phyloP scores from a whole-genome alignment of 768 basidiomycete species.

The Pleurotus eryngii region DNA sequence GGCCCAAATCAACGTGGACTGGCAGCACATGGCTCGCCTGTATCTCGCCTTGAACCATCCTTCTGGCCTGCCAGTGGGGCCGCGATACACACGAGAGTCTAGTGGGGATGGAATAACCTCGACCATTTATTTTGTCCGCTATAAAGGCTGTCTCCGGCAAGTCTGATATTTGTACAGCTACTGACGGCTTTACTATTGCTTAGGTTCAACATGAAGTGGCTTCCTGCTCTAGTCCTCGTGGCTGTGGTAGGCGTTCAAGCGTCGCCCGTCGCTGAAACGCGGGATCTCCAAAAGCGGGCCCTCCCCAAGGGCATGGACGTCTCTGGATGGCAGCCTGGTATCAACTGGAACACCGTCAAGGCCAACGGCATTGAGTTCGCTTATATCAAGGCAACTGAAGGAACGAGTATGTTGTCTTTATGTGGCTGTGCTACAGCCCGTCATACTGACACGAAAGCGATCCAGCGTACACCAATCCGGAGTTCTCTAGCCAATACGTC shows the following conservation, averaged over 20 bases:
- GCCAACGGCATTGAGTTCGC: slow-evolving; percentile 51
- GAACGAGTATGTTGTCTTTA: slow-evolving; percentile 35
- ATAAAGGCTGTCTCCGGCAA: too few relatives aligned
- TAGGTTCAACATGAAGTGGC: slow-evolving; percentile 3
- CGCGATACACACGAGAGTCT: too few relatives aligned
- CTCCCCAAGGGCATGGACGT: slow-evolving; percentile 53
- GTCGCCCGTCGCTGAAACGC: neutral
- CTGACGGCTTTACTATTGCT: too few relatives aligned
- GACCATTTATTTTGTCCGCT: too few relatives aligned
- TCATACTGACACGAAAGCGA: neutral
- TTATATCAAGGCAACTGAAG: slow-evolving; percentile 70
- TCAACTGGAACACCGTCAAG: slow-evolving; percentile 52
- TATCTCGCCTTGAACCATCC: too few relatives aligned
- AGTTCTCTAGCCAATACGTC: slow-evolving; percentile 48
- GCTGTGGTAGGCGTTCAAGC: slow-evolving; percentile 2
- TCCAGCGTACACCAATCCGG: slow-evolving; percentile 36
- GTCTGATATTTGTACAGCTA: too few relatives aligned
- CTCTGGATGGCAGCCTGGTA: slow-evolving; percentile 42
- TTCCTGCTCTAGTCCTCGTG: neutral
- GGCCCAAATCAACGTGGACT: too few relatives aligned
- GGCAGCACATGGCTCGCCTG: too few relatives aligned
- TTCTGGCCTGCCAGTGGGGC: too few relatives aligned
- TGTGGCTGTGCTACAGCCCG: neutral
- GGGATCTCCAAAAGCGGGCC: slow-evolving; percentile 27
- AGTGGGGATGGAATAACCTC: too few relatives aligned